Evolutionary conservation across 2,329 filamentous ascomycete genomes (phyloP).

Genomic region (Rutstroemia sp.): DNA sequence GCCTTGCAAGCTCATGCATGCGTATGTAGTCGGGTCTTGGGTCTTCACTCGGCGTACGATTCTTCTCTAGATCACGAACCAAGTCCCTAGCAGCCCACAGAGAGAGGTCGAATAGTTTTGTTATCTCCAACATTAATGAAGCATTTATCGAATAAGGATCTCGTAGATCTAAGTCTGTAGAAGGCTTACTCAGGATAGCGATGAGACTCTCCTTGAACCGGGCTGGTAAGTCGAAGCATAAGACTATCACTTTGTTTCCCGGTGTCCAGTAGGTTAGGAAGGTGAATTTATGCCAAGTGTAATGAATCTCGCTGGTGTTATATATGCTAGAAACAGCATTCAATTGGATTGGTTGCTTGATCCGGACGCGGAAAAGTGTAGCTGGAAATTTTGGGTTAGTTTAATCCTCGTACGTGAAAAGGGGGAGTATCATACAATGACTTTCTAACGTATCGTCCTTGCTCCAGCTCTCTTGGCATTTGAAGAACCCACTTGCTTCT

Average conservation of each 20-base stretch:
- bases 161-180: not conserved
- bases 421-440: not conserved
- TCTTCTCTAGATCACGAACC: conserved; percentile 1
- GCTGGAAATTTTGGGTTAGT: not conserved
- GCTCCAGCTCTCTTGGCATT: not conserved
- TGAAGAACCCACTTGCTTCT: conserved; percentile 2
- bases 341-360: not conserved
- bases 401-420: not conserved
- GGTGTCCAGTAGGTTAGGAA: conserved; percentile 2
- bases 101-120: conserved; percentile 1
- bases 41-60: not conserved
- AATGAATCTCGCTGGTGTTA: not conserved
- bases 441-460: not conserved
- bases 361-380: not conserved
- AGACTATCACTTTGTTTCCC: not conserved
- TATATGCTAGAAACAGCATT: no score
- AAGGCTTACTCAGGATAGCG: not conserved
- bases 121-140: not conserved
- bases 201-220: not conserved
- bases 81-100: not conserved
- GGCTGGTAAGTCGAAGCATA: not conserved
- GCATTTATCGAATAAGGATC: not conserved
- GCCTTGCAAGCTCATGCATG: conserved; percentile 4
- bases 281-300: conserved; percentile 1
- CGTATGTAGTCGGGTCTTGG: not conserved